These are phyloP conservation scores for Trichoderma endophyticum DNA, from an alignment of 2,329 filamentous ascomycete species.

Conservation along the genomic window DNA sequence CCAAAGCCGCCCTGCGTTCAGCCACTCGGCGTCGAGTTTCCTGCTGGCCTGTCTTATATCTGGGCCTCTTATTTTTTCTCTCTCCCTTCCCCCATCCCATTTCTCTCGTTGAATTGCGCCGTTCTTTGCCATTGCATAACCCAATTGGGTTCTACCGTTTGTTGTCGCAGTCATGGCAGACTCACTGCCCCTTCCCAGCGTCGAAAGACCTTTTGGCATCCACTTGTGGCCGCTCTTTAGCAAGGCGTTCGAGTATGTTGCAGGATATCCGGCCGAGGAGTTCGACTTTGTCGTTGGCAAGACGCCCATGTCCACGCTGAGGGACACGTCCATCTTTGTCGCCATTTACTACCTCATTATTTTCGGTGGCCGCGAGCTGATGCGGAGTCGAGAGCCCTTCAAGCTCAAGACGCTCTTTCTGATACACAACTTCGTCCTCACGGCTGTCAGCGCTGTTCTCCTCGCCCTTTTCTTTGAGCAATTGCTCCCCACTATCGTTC, in stretches of 20 bases:
- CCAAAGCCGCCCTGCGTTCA: not conserved
- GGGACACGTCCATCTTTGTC: constrained; percentile 66
- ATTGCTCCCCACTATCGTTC: constrained; percentile 68
- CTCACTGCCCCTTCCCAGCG: not conserved
- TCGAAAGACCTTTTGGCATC: constrained; percentile 21
- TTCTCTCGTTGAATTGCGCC: not conserved
- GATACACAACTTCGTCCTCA: constrained; percentile 85
- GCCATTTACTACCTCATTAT: constrained; percentile 78
- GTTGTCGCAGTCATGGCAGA: not conserved
- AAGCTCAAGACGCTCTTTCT: constrained; percentile 78
- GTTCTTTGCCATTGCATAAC: not conserved
- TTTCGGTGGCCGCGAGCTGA: constrained; percentile 78
- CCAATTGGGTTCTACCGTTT: not conserved
- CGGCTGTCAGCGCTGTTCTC: constrained; percentile 68
- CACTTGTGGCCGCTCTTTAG: constrained; percentile 55
- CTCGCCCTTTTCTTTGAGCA: constrained; percentile 78
- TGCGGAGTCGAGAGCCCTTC: constrained; percentile 72
- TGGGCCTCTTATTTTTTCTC: not conserved
- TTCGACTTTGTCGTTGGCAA: constrained; percentile 70
- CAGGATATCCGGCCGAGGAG: constrained; percentile 73
- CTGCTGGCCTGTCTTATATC: not conserved
- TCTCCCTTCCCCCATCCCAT: not conserved
- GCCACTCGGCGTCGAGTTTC: constrained; percentile 1
- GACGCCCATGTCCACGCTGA: constrained; percentile 79
- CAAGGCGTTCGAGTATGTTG: constrained; percentile 65